These are phyloP conservation scores for Aphanomyces euteiches DNA, from an alignment of 352 stramenopile genomes.

Conservation along the genomic window DNA sequence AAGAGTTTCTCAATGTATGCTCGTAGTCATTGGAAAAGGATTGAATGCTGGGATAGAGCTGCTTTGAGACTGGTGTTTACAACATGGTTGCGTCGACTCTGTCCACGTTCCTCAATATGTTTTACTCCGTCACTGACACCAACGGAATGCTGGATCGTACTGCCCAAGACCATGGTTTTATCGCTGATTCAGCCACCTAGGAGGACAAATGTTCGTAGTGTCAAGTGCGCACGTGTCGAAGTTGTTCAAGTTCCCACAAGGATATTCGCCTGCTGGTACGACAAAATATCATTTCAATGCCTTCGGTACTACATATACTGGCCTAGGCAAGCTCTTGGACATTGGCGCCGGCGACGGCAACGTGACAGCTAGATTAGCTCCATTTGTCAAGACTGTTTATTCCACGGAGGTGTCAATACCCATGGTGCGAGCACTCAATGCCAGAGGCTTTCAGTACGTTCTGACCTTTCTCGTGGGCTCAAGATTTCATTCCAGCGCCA, in stretches of 20 bases:
- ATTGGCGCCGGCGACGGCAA: constrained; percentile 83
- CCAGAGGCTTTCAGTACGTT: constrained; percentile 71
- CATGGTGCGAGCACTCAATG: constrained; percentile 75
- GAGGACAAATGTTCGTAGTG: constrained; percentile 86
- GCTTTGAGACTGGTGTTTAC: constrained; percentile 63
- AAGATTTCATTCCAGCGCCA: constrained; percentile 6
- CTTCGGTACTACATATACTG: too few relatives aligned
- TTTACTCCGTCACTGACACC: constrained; percentile 77
- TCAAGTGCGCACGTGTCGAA: constrained; percentile 46
- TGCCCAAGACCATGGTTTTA: constrained; percentile 14
- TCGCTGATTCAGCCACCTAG: constrained; percentile 31
- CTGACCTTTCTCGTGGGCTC: constrained; percentile 39
- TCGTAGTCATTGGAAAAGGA: not conserved
- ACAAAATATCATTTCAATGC: too few relatives aligned
- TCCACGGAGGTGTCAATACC: constrained; percentile 72
- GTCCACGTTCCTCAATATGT: constrained; percentile 52
- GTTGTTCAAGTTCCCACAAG: constrained; percentile 17
- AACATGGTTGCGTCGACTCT: constrained; percentile 54
- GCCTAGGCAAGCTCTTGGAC: constrained; percentile 49
- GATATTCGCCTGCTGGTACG: not conserved
- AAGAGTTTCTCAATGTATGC: constrained; percentile 62
- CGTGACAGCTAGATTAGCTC: constrained; percentile 72
- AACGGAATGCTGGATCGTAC: constrained; percentile 81
- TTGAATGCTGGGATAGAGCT: constrained; percentile 44
- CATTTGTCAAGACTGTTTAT: constrained; percentile 61